Evolutionary conservation across 2,329 filamentous ascomycete species (phyloP), one percentile per base, ranked within the genome.

Genomic region (Calonectria leucothoes): DNA sequence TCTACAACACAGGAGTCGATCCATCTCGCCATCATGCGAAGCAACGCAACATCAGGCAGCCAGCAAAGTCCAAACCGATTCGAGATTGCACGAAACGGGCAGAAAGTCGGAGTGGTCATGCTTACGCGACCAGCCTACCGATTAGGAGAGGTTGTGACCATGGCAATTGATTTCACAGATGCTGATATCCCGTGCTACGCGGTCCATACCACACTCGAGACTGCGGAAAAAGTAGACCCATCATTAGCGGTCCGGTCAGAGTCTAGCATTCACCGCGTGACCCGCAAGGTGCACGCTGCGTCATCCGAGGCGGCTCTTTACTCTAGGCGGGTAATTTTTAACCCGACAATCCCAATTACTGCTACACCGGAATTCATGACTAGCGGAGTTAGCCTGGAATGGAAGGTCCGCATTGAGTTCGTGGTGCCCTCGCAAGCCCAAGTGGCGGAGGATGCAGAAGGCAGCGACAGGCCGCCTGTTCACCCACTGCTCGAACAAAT

Each of bases 341-440:
- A 89, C 11, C 94, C 95, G 0, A 94, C 94, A 0, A 95, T 99
- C 63, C 97, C 97, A 0, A 90, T 94, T 23, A 89, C 89, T 17
- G 95, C 95, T 0, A 98, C 96, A 0, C 97, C 97, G 0, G 95
- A 97, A 76, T 98, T 99, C 78, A 90, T 97, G 59, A 99, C 97
- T 0, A 98, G 92, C 74, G 96, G 96, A 2, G 91, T 99, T 5
- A 94, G 91, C 76, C 87, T 98, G 31, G 94, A 95, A 77, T 99
- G 97, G 97, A 94, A 94, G 82, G 87, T 99, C 39, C 89, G 95
- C 1, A 92, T 99, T 71, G 96, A 98, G 84, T 99, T 99, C 84
- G 95, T 98, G 31, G 96, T 96, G 7, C 93, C 94, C 7, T 91
- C 89, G n/a, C 82, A 89, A 48, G 77, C 81, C 23, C 82, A 89